phyloP scores from a whole-genome alignment of 768 basidiomycete genomes.

The Leccinum ochraceum region DNA sequence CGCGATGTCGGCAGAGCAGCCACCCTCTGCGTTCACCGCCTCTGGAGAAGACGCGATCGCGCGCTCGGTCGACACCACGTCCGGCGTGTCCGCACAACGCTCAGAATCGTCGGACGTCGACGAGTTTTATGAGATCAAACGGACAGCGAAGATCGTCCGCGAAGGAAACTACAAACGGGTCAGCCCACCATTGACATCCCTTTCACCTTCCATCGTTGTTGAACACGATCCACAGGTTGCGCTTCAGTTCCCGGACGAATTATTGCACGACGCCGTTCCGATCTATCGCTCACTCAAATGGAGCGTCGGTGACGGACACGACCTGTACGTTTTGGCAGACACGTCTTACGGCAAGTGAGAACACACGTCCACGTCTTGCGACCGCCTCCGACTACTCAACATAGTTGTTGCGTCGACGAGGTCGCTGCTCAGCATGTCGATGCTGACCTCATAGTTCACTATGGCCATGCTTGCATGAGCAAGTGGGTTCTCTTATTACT shows the following conservation, averaged over 20 bases:
- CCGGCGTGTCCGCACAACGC: constrained; percentile 38
- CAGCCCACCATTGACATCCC: constrained; percentile 20
- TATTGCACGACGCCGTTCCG: constrained; percentile 82
- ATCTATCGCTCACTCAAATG: constrained; percentile 71
- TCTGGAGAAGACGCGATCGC: constrained; percentile 66
- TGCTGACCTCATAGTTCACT: constrained; percentile 90
- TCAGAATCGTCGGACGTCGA: constrained; percentile 44
- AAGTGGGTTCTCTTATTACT: constrained; percentile 52
- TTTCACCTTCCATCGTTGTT: background rate
- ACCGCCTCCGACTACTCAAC: constrained; percentile 2
- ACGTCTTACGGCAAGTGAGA: constrained; percentile 93
- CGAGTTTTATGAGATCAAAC: constrained; percentile 73
- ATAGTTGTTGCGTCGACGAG: constrained; percentile 94
- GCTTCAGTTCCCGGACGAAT: constrained; percentile 94
- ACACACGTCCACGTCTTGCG: constrained; percentile 1
- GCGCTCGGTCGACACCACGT: constrained; percentile 50
- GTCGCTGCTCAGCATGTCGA: constrained; percentile 93
- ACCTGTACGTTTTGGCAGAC: constrained; percentile 92
- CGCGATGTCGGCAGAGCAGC: constrained; percentile 13
- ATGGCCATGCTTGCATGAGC: constrained; percentile 95
- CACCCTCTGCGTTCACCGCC: constrained; percentile 44
- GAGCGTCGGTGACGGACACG: constrained; percentile 43
- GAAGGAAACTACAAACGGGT: constrained; percentile 72
- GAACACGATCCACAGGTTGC: constrained; percentile 56
- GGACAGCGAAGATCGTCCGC: constrained; percentile 62